A percentile compares a stretch with the other conserved stretches of the same genome.
Conservation (phyloP, 2,329 filamentous ascomycete genomes). For the Fusarium albosuccineum region DNA sequence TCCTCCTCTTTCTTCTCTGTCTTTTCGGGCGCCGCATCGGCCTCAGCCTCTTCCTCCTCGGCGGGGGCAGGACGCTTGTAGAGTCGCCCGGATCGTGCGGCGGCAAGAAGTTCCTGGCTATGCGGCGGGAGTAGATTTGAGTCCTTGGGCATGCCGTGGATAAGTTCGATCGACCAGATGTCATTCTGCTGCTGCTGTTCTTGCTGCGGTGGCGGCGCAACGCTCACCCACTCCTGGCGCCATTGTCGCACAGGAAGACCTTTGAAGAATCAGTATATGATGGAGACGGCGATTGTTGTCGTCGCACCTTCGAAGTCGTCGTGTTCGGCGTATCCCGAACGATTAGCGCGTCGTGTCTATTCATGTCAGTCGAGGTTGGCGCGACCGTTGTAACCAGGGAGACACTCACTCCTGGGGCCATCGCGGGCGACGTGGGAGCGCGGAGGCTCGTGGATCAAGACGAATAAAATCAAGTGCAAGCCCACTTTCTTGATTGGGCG, state of each 20-base stretch:
- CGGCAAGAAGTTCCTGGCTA: constrained; percentile 85
- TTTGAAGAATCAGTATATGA: constrained; percentile 53
- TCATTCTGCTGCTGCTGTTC: constrained; percentile 75
- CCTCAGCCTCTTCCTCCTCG: constrained; percentile 71
- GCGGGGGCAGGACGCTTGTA: constrained; percentile 77
- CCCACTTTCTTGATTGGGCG: constrained; percentile 14
- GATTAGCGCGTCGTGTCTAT: constrained; percentile 69
- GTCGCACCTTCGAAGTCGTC: constrained; percentile 71
- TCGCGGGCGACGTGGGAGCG: constrained; percentile 39
- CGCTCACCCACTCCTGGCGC: constrained; percentile 77
- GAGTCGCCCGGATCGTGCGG: constrained; percentile 80
- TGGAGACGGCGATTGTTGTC: neutral
- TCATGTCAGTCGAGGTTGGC: constrained; percentile 32
- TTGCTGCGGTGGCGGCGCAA: constrained; percentile 74
- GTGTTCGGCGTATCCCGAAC: constrained; percentile 69
- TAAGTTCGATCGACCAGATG: constrained; percentile 80
- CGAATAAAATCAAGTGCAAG: constrained; percentile 9
- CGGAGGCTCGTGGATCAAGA: constrained; percentile 2
- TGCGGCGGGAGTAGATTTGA: constrained; percentile 81
- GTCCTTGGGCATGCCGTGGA: constrained; percentile 87
- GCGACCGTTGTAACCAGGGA: constrained; percentile 6
- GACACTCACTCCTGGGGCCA: constrained; percentile 57
- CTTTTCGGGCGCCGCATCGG: constrained; percentile 64
- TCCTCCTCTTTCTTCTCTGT: constrained; percentile 75
- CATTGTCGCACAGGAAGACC: constrained; percentile 93